Evolutionary conservation across 2,329 filamentous ascomycete genomes (phyloP), one percentile per base, ranked within the genome.

Genomic region (Sordariomycetes sp.): DNA sequence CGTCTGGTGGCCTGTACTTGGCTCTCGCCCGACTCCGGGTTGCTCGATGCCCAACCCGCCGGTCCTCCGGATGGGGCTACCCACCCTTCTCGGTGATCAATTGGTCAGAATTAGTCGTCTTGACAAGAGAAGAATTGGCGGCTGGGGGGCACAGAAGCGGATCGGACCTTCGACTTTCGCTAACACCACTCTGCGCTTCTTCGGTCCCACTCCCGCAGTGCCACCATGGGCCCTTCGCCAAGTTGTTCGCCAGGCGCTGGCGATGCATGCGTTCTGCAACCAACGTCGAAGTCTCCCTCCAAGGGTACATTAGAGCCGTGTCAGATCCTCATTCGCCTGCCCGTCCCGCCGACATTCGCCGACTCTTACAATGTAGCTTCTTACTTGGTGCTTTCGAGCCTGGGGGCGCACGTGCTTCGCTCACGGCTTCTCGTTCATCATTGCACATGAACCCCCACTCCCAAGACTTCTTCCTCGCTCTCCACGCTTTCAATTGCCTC

Each of bases 341-440:
- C 25, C 3, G 25, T 28, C 25, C 25, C 50, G 25, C 22, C 20
- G 22, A 11, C 24, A 20, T 20, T 52, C 20, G 24, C 50, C 20
- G 8, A n/a, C n/a, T n/a, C n/a, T n/a, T n/a, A n/a, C n/a, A n/a
- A n/a, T n/a, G n/a, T n/a, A n/a, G n/a, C n/a, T n/a, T n/a, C n/a
- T n/a, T n/a, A n/a, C 50, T 28, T 52, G 22, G 10, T 24, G n/a
- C 18, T 28, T 5, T 12, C 20, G 50, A 32, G n/a, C 16, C 8
- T n/a, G 60, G 55, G 57, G 56, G 43, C 51, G 51, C 37, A 60
- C 37, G 58, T 60, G 59, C 53, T 51, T 20, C 12, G 8, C 53
- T 53, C 56, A 61, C 55, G 58, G 60, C 60, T n/a, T 51, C 50
- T 64, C 59, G 58, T 59, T 54, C 11, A 46, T 25, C 32, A 61